phyloP scores from a whole-genome alignment of 2,329 filamentous ascomycete species.

The Sporothrix schenckii region DNA sequence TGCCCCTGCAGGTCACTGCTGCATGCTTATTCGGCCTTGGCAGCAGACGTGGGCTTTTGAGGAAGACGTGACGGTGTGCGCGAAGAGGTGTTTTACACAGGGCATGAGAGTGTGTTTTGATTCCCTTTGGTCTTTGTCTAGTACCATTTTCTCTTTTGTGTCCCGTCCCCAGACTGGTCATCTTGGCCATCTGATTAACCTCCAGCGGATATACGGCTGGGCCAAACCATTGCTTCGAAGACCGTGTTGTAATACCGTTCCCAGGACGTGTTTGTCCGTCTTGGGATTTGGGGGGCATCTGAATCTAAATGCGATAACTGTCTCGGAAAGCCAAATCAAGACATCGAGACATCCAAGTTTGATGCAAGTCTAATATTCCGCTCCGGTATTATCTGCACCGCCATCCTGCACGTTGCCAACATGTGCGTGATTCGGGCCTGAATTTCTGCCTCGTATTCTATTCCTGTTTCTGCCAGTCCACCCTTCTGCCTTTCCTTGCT shows the following conservation, averaged over 20 bases:
- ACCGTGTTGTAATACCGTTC: too few relatives aligned
- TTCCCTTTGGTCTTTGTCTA: not conserved
- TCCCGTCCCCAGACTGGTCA: not conserved
- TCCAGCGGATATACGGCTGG: constrained; percentile 15
- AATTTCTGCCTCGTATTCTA: constrained; percentile 10
- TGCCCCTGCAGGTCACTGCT: constrained; percentile 21
- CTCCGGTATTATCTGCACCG: not conserved
- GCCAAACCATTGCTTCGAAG: constrained; percentile 10
- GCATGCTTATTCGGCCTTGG: constrained; percentile 27
- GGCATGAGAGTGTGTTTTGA: not conserved
- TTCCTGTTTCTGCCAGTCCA: constrained; percentile 15
- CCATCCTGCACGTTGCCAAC: not conserved
- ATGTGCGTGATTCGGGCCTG: not conserved
- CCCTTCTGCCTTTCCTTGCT: not conserved
- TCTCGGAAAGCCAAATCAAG: not conserved
- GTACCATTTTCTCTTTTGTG: not conserved
- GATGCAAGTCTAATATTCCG: not conserved
- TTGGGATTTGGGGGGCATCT: not conserved
- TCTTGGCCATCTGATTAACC: not conserved
- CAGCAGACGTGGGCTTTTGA: not conserved
- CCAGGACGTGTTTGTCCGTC: too few relatives aligned
- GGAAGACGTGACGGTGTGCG: constrained; percentile 2
- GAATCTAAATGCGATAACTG: not conserved
- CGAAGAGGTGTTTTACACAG: not conserved
- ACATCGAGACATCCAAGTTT: not conserved